Base-by-base conservation (phyloP, 768 basidiomycete species). In the Leucocoprinus birnbaumii region DNA sequence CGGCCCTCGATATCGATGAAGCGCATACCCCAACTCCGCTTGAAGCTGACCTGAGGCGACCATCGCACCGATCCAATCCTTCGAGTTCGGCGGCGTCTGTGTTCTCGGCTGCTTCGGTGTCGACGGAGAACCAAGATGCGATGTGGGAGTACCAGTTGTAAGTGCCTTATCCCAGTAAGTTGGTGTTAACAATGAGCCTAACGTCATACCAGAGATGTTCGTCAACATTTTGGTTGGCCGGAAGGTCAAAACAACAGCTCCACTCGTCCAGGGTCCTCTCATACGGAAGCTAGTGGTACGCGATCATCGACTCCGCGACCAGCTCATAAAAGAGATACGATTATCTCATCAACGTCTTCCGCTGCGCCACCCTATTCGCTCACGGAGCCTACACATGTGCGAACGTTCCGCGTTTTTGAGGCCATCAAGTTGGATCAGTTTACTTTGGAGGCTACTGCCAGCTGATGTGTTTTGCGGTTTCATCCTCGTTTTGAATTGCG, bases 401-500 rank as follows among this genome's bases (percentile, higher is more conserved):
- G 83, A 35, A 78, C 75, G 2, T 74, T 85, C 60, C 73, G 74
- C 40, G 72, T 85, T 3, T 83, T 76, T 57, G 71, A 78, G 47
- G 82, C 81, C 13, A 68, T 74, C 53, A 85, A 85, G 51, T 59
- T 68, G 38, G 66, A 67, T 45, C 63, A 63, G 21, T 41, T 59
- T 0, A 45, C 66, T n/a, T 58, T 67, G 40, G 63, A 58, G 13
- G 51, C 53, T 38, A 55, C 54, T n/a, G 8, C 22, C 26, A 6
- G 6, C 1, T 46, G 31, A 31, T 31, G 11, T 31, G 31, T 31
- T 31, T 5, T 11, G 31, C 11, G 11, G 31, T 31, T 31, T 31
- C 5, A 31, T 11, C 11, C n/a, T 11, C 5, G 11, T 11, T 31
- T 31, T 31, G 31, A 11, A 31, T 11, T 31, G 6, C 11, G 31